Base-by-base conservation (phyloP, 768 basidiomycete species). In the Scleroderma bovista region DNA sequence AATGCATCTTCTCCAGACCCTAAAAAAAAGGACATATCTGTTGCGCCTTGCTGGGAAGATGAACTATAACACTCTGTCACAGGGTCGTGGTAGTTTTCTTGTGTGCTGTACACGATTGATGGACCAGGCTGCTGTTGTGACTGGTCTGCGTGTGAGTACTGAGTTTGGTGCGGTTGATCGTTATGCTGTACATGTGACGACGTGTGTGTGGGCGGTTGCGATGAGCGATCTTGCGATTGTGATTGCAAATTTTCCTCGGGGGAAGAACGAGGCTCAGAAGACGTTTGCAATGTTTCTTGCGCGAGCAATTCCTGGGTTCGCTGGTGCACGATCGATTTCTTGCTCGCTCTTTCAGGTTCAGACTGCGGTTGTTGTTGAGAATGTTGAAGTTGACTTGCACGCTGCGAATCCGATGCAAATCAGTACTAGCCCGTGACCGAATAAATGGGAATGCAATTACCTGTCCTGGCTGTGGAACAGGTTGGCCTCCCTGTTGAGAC, bases 251-350 rank as follows among this genome's bases (percentile, higher is more conserved):
- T 9, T 5, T 10, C 16, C 29, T 38, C 24, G 33, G 31, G 12
- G 33, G 44, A 5, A 31, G 1, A 43, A 1, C 37, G 36, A 32
- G 51, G 44, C 1, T 37, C 42, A 33, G 47, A 44, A 11, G 41
- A 23, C 26, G 44, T 33, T 9, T 22, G 5, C 6, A 55, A 17
- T 13, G 32, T 23, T 7, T n/a, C 16, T 10, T 48, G 29, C 1
- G 60, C 56, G 17, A 64, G 61, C 19, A 64, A 23, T n/a, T 64
- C 54, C 31, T 63, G 63, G 3, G 65, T 26, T 0, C 63, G 63
- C 44, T 56, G 60, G 16, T 45, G 60, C 9, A 55, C 39, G 7
- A 64, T 47, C 3, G 46, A 55, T 39, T 51, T 56, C 5, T 51
- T 20, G 11, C 16, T 42, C 23, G n/a, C 16, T 42, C n/a, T 20